phyloP scores from a whole-genome alignment of 805 yeast genomes.

The Komagataella kurtzmanii region DNA sequence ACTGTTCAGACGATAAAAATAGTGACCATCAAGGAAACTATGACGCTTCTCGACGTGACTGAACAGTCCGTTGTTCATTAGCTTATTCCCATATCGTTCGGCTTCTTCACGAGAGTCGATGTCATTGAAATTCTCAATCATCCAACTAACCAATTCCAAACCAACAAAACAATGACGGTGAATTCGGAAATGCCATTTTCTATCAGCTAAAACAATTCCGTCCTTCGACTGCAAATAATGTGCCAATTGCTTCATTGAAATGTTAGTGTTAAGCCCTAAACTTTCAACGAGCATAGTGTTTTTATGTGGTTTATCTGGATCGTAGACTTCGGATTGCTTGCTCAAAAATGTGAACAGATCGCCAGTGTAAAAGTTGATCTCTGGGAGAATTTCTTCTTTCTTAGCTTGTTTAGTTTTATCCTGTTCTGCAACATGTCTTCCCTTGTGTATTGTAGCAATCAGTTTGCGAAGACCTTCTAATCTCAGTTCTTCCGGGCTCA shows the following conservation, averaged over 20 bases:
- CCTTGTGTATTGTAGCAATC: constrained; percentile 47
- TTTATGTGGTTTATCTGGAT: not conserved
- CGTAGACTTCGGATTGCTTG: constrained; percentile 30
- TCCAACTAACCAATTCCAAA: constrained; percentile 76
- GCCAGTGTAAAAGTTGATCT: constrained; percentile 80
- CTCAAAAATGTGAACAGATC: constrained; percentile 54
- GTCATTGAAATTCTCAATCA: constrained; percentile 65
- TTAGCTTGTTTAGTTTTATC: constrained; percentile 21
- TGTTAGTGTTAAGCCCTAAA: constrained; percentile 25
- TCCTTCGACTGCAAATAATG: constrained; percentile 50
- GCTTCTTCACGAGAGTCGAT: constrained; percentile 79
- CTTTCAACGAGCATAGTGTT: constrained; percentile 13
- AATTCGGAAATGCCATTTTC: constrained; percentile 83
- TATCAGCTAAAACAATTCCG: constrained; percentile 58
- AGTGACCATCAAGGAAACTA: constrained; percentile 83
- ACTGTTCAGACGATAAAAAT: constrained; percentile 62
- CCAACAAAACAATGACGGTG: constrained; percentile 77
- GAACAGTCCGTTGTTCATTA: constrained; percentile 63
- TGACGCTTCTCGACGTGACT: constrained; percentile 78
- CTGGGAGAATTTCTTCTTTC: constrained; percentile 45
- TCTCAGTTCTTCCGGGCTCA: constrained; percentile 76
- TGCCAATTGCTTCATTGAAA: constrained; percentile 41
- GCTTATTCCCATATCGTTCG: constrained; percentile 57
- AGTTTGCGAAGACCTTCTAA: constrained; percentile 78
- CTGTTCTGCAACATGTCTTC: constrained; percentile 30